phyloP scores from a whole-genome alignment of 1,139 yeast species.

The Blastobotrys raffinosifermentans region DNA sequence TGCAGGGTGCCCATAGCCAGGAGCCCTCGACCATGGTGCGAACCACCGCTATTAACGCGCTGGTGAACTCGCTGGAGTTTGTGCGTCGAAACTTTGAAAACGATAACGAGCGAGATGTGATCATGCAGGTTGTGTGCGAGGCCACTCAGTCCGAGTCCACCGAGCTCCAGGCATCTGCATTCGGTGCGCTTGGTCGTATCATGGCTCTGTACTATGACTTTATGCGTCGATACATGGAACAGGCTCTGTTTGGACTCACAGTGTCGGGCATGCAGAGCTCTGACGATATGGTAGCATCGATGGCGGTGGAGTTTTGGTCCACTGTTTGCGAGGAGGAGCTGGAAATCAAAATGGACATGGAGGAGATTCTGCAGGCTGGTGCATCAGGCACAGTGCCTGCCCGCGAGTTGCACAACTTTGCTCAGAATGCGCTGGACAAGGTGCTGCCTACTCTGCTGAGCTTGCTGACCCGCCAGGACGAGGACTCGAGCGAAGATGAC shows the following conservation, averaged over 20 bases:
- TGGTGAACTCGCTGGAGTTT: constrained; percentile 86
- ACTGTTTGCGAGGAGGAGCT: constrained; percentile 96
- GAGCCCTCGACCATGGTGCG: constrained; percentile 75
- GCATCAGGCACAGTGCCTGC: constrained; percentile 17
- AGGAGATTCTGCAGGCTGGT: constrained; percentile 26
- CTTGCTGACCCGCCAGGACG: constrained; percentile 78
- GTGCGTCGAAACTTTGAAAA: constrained; percentile 81
- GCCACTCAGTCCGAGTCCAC: constrained; percentile 85
- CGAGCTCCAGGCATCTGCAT: constrained; percentile 88
- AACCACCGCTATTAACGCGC: constrained; percentile 84
- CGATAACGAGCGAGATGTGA: constrained; percentile 92
- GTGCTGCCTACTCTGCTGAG: constrained; percentile 82
- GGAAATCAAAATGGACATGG: constrained; percentile 64
- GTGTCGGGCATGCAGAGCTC: constrained; percentile 85
- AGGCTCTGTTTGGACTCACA: constrained; percentile 86
- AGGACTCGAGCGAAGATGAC: constrained; percentile 76
- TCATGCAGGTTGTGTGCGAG: constrained; percentile 98
- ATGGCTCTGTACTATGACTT: constrained; percentile 83
- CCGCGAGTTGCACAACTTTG: constrained; percentile 55
- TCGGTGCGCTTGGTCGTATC: constrained; percentile 89
- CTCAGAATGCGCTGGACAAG: constrained; percentile 73
- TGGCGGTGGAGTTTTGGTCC: constrained; percentile 99
- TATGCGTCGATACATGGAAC: constrained; percentile 96
- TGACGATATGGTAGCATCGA: constrained; percentile 87
- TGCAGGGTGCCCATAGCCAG: constrained; percentile 85